phyloP scores from a whole-genome alignment of 1,139 yeast species.

The Sugiyamaella novakii region DNA sequence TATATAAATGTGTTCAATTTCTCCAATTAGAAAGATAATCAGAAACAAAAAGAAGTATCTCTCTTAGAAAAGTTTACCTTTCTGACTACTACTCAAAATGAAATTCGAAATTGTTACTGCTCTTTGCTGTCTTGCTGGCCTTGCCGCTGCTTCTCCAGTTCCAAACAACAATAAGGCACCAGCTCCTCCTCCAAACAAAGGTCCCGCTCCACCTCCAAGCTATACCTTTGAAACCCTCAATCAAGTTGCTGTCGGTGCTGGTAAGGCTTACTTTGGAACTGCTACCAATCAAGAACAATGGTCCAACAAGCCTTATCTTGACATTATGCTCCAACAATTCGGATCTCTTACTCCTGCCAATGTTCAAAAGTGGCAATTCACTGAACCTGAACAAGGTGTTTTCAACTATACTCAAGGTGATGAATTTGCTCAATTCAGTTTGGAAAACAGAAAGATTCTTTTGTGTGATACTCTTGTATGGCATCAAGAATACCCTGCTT shows the following conservation, averaged over 20 bases:
- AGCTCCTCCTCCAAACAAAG: neutral
- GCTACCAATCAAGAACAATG: slow-evolving; percentile 21
- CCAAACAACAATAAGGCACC: neutral
- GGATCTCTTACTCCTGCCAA: slow-evolving; percentile 23
- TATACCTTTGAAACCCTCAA: slow-evolving; percentile 1
- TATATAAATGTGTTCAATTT: too few species aligned
- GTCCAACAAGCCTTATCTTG: slow-evolving; percentile 9
- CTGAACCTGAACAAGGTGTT: slow-evolving; percentile 22
- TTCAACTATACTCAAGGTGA: slow-evolving; percentile 20
- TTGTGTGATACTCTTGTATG: slow-evolving; percentile 21
- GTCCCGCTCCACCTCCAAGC: neutral
- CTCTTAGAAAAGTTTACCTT: too few species aligned
- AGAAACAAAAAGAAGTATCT: too few species aligned
- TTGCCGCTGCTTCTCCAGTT: slow-evolving; percentile 9
- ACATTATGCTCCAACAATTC: slow-evolving; percentile 18
- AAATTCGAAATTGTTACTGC: slow-evolving; percentile 9
- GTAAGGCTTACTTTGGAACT: slow-evolving; percentile 19
- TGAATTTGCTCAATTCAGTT: slow-evolving; percentile 14
- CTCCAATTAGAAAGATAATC: too few species aligned
- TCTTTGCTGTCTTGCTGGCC: slow-evolving; percentile 6
- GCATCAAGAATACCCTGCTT: slow-evolving; percentile 20
- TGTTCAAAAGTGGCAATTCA: slow-evolving; percentile 19
- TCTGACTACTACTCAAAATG: too few species aligned
- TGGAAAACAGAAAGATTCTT: slow-evolving; percentile 15
- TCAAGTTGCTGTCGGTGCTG: slow-evolving; percentile 14